phyloP scores from a whole-genome alignment of 2,329 filamentous ascomycete species.

The Trichoderma atroviride region DNA sequence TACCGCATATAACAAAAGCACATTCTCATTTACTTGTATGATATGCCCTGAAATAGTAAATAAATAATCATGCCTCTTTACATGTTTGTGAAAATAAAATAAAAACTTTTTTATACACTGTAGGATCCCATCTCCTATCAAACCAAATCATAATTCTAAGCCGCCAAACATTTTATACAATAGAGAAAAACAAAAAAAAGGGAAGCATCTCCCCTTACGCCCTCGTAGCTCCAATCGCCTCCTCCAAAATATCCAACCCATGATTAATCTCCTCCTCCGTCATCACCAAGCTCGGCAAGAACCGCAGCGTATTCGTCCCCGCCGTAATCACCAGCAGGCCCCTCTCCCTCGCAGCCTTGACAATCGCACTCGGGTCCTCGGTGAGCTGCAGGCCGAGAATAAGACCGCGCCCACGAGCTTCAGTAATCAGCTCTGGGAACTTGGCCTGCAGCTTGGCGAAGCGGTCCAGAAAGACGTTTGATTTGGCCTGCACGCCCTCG shows the following conservation, averaged over 20 bases:
- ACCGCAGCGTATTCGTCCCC: conserved; percentile 87
- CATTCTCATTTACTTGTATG: not conserved
- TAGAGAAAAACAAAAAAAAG: not conserved
- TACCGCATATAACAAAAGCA: not conserved
- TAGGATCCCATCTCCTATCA: not conserved
- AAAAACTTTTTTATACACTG: conserved; percentile 16
- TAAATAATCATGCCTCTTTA: not conserved
- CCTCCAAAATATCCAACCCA: conserved; percentile 74
- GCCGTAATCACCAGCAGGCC: conserved; percentile 90
- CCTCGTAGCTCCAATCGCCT: conserved; percentile 57
- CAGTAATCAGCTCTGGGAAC: conserved; percentile 71
- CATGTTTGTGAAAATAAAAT: not conserved
- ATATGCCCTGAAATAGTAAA: not conserved
- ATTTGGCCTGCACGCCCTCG: conserved; percentile 68
- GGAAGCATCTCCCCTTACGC: conserved; percentile 26
- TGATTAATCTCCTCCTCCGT: conserved; percentile 77
- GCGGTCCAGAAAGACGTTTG: conserved; percentile 50
- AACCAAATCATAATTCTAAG: not conserved
- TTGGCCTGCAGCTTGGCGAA: conserved; percentile 51
- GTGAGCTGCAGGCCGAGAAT: conserved; percentile 85
- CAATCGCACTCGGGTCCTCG: conserved; percentile 70
- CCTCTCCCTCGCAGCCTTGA: conserved; percentile 84
- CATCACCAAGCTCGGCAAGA: conserved; percentile 85
- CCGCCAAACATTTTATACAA: not conserved
- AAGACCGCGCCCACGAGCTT: conserved; percentile 80